phyloP scores from a whole-genome alignment of 352 stramenopile species.

The Globisporangium cylindrosporum region DNA sequence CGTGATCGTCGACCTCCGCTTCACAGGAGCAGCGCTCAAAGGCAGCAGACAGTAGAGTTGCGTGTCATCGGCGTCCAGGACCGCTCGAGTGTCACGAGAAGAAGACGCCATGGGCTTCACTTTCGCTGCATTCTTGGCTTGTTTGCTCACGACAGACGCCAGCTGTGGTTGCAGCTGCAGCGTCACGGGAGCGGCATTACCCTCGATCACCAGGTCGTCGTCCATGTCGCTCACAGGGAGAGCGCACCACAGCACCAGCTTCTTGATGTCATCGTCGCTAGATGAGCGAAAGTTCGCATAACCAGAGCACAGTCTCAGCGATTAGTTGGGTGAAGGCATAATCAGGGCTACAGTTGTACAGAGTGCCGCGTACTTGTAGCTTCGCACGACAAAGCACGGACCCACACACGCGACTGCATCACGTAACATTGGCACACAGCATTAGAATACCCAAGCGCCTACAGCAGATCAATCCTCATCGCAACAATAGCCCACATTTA shows the following conservation, averaged over 20 bases:
- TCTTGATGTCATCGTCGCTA: slow-evolving; percentile 59
- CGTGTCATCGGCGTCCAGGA: slow-evolving; percentile 52
- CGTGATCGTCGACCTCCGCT: background rate
- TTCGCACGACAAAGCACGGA: slow-evolving; percentile 51
- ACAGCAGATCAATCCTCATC: background rate
- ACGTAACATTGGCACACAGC: background rate
- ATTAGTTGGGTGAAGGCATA: no score
- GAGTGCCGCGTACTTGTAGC: slow-evolving; percentile 32
- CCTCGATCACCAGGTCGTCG: slow-evolving; percentile 9
- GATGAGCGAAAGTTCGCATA: background rate
- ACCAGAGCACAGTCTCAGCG: no score
- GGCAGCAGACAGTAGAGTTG: slow-evolving; percentile 55
- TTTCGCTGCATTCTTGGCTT: slow-evolving; percentile 13
- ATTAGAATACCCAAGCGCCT: background rate
- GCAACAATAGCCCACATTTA: slow-evolving; percentile 10
- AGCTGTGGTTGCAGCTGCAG: slow-evolving; percentile 2
- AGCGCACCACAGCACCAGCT: slow-evolving; percentile 60
- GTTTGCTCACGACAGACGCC: background rate
- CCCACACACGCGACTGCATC: slow-evolving; percentile 40
- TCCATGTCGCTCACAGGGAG: slow-evolving; percentile 21
- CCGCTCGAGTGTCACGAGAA: background rate
- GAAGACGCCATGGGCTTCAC: slow-evolving; percentile 16
- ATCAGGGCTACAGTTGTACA: no score
- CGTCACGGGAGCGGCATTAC: background rate
- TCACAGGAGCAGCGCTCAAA: background rate